A percentile compares a stretch with the other conserved stretches of the same genome.
Conservation (phyloP, 1,139 yeast genomes). For the Arxiozyma slooffiae region DNA sequence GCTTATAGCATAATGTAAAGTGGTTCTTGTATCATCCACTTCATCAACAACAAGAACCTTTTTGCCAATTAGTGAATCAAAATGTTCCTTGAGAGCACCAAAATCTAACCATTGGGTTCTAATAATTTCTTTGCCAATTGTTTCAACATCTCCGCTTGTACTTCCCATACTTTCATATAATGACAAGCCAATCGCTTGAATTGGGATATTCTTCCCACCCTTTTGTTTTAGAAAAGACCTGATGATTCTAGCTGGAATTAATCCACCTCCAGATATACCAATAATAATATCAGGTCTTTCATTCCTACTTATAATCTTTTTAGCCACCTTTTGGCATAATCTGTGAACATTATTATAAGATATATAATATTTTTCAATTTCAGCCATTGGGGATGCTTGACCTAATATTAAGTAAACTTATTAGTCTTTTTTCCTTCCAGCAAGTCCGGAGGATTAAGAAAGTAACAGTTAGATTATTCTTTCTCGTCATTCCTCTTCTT, state of each 20-base stretch:
- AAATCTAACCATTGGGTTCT: constrained; percentile 96
- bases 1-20: constrained; percentile 80
- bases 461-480: no score
- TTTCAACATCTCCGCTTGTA: constrained; percentile 51
- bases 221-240: constrained; percentile 81
- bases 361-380: constrained; percentile 54
- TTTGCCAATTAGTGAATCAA: constrained; percentile 66
- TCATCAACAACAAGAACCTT: constrained; percentile 80
- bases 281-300: constrained; percentile 76
- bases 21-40: constrained; percentile 93
- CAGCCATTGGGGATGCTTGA: constrained; percentile 7
- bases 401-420: no score
- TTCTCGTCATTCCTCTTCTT: no score
- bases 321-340: constrained; percentile 80
- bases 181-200: constrained; percentile 88
- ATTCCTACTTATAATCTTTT: constrained; percentile 49
- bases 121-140: constrained; percentile 73
- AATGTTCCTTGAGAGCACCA: constrained; percentile 42
- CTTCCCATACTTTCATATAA: constrained; percentile 73
- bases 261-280: constrained; percentile 90
- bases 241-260: constrained; percentile 90
- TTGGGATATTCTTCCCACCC: constrained; percentile 80
- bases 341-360: constrained; percentile 91
- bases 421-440: background rate
- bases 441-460: no score